Evolutionary conservation across 2,329 filamentous ascomycete species (phyloP).

Genomic region (Colletotrichum tropicale): DNA sequence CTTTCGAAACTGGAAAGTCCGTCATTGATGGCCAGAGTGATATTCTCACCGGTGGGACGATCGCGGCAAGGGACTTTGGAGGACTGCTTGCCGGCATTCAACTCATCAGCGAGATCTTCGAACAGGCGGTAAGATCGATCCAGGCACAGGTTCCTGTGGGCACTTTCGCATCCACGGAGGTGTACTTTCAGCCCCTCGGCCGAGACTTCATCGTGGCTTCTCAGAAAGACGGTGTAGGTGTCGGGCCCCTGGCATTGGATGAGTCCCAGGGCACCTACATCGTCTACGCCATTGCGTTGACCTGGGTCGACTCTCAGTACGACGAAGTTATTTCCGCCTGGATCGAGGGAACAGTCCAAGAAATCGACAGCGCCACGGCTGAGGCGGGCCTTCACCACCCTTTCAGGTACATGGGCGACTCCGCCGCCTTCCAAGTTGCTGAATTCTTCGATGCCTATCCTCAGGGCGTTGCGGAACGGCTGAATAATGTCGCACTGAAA

Average conservation of each 20-base stretch:
- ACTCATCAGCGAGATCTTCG: not conserved
- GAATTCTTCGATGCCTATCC: not conserved
- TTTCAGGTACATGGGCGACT: not conserved
- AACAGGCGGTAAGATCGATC: not conserved
- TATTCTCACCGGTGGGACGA: not conserved
- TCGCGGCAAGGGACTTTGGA: not conserved
- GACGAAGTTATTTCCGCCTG: not conserved
- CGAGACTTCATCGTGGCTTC: not conserved
- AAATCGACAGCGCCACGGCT: not conserved
- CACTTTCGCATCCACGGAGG: not conserved
- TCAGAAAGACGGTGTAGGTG: not conserved
- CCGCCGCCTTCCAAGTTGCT: not conserved
- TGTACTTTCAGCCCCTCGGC: not conserved
- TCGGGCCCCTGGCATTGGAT: not conserved
- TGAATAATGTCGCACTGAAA: not conserved
- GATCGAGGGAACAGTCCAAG: not conserved
- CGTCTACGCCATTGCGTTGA: not conserved
- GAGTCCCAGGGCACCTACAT: not conserved
- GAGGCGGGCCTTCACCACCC: not conserved
- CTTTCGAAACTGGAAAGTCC: not conserved
- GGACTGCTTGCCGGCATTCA: not conserved
- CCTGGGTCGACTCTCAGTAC: not conserved
- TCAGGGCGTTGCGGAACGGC: rapidly evolving
- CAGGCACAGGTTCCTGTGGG: not conserved
- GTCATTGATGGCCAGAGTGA: not conserved